phyloP scores from a whole-genome alignment of 805 yeast genomes.

The Scheffersomyces stipitis region DNA sequence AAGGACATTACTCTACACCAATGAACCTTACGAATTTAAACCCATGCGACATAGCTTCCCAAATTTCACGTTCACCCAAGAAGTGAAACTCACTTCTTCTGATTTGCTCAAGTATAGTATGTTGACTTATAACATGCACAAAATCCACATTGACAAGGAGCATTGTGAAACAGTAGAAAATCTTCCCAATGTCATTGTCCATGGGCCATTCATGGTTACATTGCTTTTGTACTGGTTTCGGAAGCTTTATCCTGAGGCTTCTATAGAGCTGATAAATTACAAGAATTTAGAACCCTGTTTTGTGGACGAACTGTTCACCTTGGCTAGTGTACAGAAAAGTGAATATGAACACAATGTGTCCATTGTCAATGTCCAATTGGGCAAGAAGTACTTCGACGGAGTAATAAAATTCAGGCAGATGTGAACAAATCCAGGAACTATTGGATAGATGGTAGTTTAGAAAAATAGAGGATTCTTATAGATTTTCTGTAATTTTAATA shows the following conservation, averaged over 20 bases:
- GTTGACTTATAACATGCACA: conserved; percentile 79
- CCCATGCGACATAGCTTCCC: background rate
- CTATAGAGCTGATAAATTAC: conserved; percentile 41
- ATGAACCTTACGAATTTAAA: conserved; percentile 24
- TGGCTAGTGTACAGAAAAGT: background rate
- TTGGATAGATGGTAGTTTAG: too few species aligned
- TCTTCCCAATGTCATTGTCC: conserved; percentile 63
- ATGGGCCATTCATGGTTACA: conserved; percentile 78
- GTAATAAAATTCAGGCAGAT: too few species aligned
- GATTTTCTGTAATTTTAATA: too few species aligned
- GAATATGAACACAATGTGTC: background rate
- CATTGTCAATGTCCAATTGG: background rate
- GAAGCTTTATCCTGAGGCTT: conserved; percentile 3
- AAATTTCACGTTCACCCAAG: conserved; percentile 1
- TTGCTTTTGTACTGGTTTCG: conserved; percentile 54
- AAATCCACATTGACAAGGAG: conserved; percentile 67
- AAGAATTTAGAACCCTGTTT: conserved; percentile 52
- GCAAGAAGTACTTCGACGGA: conserved; percentile 8
- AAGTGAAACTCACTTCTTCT: conserved; percentile 37
- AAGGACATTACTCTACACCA: conserved; percentile 64
- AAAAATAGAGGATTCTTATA: too few species aligned
- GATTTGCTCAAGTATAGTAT: conserved; percentile 67
- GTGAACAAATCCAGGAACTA: too few species aligned
- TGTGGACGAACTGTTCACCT: conserved; percentile 33
- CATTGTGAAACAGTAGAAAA: conserved; percentile 59